Percentiles rank a stretch among this genome's conserved stretches.
phyloP scores from a whole-genome alignment of 176 grass and related monocot genomes.

The Aegilops longissima region DNA sequence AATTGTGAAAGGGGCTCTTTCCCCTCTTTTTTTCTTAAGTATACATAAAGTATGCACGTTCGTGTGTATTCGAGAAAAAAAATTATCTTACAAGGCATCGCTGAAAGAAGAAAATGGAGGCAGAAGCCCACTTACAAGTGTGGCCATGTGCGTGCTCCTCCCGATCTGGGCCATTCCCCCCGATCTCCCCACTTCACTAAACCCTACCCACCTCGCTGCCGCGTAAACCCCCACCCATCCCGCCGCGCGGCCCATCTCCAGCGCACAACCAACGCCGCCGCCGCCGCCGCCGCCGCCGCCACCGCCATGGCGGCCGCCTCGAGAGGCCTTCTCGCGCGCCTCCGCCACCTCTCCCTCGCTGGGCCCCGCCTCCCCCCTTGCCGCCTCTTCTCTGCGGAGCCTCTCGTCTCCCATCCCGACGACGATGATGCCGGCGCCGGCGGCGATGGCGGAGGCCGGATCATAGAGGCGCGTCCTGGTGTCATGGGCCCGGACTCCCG shows the following conservation, averaged over 20 bases:
- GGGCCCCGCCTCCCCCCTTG: slow-evolving; percentile 19
- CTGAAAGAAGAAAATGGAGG: background rate
- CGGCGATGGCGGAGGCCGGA: slow-evolving; percentile 30
- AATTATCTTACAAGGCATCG: background rate
- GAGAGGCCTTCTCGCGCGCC: slow-evolving; percentile 74
- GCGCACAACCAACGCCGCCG: background rate
- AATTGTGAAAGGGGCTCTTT: too few relatives aligned
- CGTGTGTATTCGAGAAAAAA: too few relatives aligned
- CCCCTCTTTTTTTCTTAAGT: too few relatives aligned
- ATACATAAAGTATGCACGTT: too few relatives aligned
- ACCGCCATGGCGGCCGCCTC: slow-evolving; percentile 72
- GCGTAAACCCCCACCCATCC: slow-evolving; percentile 36
- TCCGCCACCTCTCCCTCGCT: slow-evolving; percentile 40
- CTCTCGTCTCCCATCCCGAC: slow-evolving; percentile 45
- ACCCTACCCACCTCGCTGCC: slow-evolving; percentile 40
- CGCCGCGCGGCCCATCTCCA: slow-evolving; percentile 24
- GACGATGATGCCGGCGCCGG: slow-evolving; percentile 25
- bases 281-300: background rate
- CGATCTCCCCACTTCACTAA: slow-evolving; percentile 34
- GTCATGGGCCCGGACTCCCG: slow-evolving; percentile 61
- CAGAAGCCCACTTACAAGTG: slow-evolving; percentile 17
- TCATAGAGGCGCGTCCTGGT: slow-evolving; percentile 63
- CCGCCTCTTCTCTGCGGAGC: slow-evolving; percentile 56
- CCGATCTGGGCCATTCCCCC: slow-evolving; percentile 23
- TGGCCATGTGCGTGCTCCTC: background rate